Conservation (phyloP, 371 early-diverging fungal species). For the Mucor saturninus region DNA sequence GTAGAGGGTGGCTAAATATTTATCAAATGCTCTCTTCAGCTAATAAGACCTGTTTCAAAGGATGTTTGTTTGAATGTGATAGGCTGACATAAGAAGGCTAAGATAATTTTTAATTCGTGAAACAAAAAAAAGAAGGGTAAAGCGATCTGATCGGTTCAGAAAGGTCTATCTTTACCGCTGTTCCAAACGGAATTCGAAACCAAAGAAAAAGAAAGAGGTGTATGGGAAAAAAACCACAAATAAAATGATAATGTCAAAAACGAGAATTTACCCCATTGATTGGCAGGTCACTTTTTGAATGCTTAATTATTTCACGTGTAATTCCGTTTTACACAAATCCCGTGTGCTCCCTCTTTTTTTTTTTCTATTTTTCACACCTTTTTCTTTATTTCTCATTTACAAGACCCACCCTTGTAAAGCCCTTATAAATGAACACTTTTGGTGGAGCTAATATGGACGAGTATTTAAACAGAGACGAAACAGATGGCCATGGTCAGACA, state of each 20-base stretch:
- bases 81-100: too few species aligned
- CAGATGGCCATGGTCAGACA: background rate
- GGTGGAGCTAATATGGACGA: slow-evolving; percentile 1
- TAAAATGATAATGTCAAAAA: background rate
- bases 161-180: too few species aligned
- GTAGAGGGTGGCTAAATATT: too few species aligned
- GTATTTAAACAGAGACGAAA: background rate
- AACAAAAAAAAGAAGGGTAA: too few species aligned
- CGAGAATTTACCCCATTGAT: background rate
- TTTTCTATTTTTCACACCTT: slow-evolving; percentile 1
- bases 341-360: slow-evolving; percentile 14
- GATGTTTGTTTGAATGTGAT: too few species aligned
- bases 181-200: too few species aligned
- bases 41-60: too few species aligned
- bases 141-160: too few species aligned
- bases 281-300: background rate
- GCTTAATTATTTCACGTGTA: slow-evolving; percentile 19
- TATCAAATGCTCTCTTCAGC: too few species aligned
- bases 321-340: slow-evolving; percentile 12
- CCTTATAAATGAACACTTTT: slow-evolving; percentile 8
- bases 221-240: background rate
- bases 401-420: background rate
- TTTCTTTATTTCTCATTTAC: background rate
- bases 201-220: background rate
- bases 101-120: too few species aligned